phyloP scores from a whole-genome alignment of 768 basidiomycete genomes.

The Tricholomella constricta region DNA sequence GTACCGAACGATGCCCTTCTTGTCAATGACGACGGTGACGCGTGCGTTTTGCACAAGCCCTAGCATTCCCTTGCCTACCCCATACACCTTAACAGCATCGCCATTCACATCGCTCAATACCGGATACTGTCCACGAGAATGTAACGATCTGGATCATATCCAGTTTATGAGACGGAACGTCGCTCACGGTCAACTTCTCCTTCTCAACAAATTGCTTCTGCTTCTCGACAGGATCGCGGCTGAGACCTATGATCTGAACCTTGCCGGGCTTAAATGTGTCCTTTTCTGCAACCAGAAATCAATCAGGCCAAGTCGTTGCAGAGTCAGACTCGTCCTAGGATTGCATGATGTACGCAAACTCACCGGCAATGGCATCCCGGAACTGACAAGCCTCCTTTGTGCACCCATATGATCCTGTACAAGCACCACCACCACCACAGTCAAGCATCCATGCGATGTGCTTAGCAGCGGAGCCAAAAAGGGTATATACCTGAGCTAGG shows the following conservation, averaged over 20 bases:
- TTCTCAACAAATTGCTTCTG: slow-evolving; percentile 78
- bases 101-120: slow-evolving; percentile 74
- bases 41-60: slow-evolving; percentile 63
- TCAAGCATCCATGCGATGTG: background rate
- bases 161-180: background rate
- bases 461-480: background rate
- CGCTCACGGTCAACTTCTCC: slow-evolving; percentile 59
- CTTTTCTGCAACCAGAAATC: slow-evolving; percentile 44
- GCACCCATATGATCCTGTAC: slow-evolving; percentile 71
- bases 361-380: slow-evolving; percentile 74
- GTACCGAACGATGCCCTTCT: slow-evolving; percentile 66
- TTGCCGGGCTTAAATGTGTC: slow-evolving; percentile 65
- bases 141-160: background rate
- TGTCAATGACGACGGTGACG: slow-evolving; percentile 77
- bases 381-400: slow-evolving; percentile 84
- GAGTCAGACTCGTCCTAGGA: no score
- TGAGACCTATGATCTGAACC: slow-evolving; percentile 72
- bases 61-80: slow-evolving; percentile 65
- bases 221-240: slow-evolving; percentile 68
- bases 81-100: slow-evolving; percentile 62
- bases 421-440: background rate
- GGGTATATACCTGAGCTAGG: slow-evolving; percentile 58
- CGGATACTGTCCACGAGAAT: slow-evolving; percentile 57
- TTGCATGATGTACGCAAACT: slow-evolving; percentile 18
- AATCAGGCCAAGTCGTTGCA: no score